Base-by-base conservation (phyloP, 2,329 filamentous ascomycete species). In the Colletotrichum australisinense region DNA sequence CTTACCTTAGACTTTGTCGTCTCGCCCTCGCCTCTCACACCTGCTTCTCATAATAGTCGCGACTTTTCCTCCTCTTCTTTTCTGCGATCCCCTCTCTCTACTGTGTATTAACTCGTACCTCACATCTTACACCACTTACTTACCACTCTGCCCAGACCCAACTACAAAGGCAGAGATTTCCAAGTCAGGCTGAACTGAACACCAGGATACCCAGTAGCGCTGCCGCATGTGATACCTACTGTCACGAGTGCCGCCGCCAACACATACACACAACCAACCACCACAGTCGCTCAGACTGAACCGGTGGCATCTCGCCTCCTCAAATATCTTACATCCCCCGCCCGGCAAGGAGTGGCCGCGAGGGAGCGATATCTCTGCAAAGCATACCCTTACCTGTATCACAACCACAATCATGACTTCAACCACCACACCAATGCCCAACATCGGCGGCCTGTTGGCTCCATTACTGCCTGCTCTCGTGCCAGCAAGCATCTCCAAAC, bases 391-490 rank as follows among this genome's bases (percentile, higher is more conserved):
- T 58, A 56, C 28, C 22, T 9, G 28, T 35, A 46, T 16, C 30
- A 52, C 49, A 42, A 64, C 55, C 58, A 67, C 66, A 77, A 75
- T 46, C 72, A 82, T 82, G 80, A 69, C 78, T 55, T 74, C 77
- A 28, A 75, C 77, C 67, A 78, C 66, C 58, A 72, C 73, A 72
- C 67, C 76, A 42, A 76, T 74, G 75, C 69, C 72, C 58, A 84
- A 88, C 78, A 78, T 86, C 69, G 81, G 85, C 68, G 79, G 83
- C 68, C 83, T 91, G 35, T 81, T 93, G 38, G 85, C 86, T 16
- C 88, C 89, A 60, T 84, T 93, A 69, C 85, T 93, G 59, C 88
- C 89, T 9, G 87, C 90, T 49, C 83, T 93, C 46, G 89, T 90
- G 12, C 86, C 88, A 28, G 90, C 91, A 42, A 84, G 90, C 53